Conservation (phyloP, 345 rosid species). For the Hevea brasiliensis region DNA sequence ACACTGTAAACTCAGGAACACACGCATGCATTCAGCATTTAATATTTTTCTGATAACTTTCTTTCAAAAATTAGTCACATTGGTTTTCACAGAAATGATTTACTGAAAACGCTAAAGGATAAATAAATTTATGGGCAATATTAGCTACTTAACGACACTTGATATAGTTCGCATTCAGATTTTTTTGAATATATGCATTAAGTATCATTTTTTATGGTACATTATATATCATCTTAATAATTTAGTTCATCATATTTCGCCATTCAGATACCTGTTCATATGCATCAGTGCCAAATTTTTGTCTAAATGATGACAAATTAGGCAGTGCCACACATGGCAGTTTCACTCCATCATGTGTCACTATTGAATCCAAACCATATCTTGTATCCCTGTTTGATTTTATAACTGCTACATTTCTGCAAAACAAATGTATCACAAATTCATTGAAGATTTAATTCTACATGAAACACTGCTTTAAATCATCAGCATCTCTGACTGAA, state of each 20-base stretch:
- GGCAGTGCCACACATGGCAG: conserved; percentile 69
- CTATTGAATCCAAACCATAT: conserved; percentile 68
- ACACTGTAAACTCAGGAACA: not conserved
- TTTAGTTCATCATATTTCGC: conserved; percentile 1
- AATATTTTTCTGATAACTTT: not conserved
- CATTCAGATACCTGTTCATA: conserved; percentile 51
- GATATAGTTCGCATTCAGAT: not conserved
- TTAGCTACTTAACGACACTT: not conserved
- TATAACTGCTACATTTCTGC: conserved; percentile 71
- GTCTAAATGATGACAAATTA: conserved; percentile 55
- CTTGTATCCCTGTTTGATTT: conserved; percentile 80
- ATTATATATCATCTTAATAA: not conserved
- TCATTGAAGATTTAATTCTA: not conserved
- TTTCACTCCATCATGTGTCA: conserved; percentile 79
- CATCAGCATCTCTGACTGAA: not conserved
- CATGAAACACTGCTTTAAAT: not conserved
- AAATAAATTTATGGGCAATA: not conserved
- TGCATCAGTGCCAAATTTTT: conserved; percentile 54
- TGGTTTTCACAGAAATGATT: not conserved
- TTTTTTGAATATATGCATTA: not conserved
- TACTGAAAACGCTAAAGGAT: too few relatives aligned
- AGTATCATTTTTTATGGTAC: not conserved
- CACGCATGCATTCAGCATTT: not conserved
- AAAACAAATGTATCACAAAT: not conserved
- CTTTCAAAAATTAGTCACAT: not conserved